Evolutionary conservation across 2,329 filamentous ascomycete species (phyloP), one percentile per base, ranked within the genome.

Genomic region (Alternaria infectoria): DNA sequence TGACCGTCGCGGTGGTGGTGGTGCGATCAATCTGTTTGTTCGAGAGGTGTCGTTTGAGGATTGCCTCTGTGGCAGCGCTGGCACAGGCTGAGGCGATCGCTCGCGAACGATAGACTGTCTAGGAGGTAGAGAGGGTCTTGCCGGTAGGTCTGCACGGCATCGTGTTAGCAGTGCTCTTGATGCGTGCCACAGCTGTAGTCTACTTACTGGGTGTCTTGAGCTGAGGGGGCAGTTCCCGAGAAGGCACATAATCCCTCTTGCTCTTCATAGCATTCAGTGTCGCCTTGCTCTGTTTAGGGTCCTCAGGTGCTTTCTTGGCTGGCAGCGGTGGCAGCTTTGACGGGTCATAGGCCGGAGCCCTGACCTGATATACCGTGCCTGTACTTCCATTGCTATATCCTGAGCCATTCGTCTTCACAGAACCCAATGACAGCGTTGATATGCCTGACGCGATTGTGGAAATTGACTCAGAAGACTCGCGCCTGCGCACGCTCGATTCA

Each of bases 341-440:
- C 52, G 86, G 84, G 63, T 87, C 86, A 78, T 85, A 90, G 50
- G 84, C 83, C 10, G 88, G 88, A 6, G 87, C 86, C 69, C 84
- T 83, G 51, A 86, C 77, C 46, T 81, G 78, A 61, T 78, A 76
- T 23, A 76, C 52, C 15, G 73, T 66, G 19, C 74, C 77, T 65
- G 76, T 61, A 28, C 57, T 63, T 71, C 75, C 60, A 51, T 77
- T 77, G n/a, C 72, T 77, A 56, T 70, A 66, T 26, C 75, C 80
- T 25, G 77, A 77, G 23, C 61, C 68, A 36, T 77, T 81, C 23
- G 82, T 79, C 54, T 81, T 82, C 40, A 81, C 81, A 2, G 86
- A 86, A 9, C 80, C 77, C 52, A 82, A 82, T 12, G 86, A 87
- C 10, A 84, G 74, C 6, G 83, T 85, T 5, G 83, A 85, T 15